A percentile compares a stretch with the other conserved stretches of the same genome.
Evolutionary conservation across 208 protist genomes (phyloP).

Genomic region (Chromosphaera perkinsii): DNA sequence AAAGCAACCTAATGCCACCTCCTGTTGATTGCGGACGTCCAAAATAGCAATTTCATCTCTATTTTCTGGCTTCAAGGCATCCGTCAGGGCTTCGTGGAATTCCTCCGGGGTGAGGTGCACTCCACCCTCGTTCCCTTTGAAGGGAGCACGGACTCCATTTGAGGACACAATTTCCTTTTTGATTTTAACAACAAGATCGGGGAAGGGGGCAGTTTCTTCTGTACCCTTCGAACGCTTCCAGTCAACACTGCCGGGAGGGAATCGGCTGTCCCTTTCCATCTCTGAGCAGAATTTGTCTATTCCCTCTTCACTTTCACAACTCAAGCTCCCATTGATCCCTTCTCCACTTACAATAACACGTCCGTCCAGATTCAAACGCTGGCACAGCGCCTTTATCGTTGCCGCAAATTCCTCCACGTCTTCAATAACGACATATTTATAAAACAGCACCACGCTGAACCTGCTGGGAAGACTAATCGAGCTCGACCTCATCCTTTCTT

Average conservation of each 20-base stretch:
- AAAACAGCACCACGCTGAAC: conserved; percentile 13
- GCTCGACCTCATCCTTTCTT: no score
- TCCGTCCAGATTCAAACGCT: neutral
- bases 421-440: conserved; percentile 6
- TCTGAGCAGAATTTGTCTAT: no score
- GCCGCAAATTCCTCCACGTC: neutral
- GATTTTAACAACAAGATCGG: conserved; percentile 19
- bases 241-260: no score
- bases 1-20: conserved; percentile 2
- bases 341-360: neutral
- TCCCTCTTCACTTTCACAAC: neutral
- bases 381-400: neutral
- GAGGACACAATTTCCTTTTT: conserved; percentile 1
- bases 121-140: neutral
- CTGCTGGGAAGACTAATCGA: no score
- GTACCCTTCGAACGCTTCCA: no score
- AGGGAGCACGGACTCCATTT: neutral
- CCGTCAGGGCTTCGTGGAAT: neutral
- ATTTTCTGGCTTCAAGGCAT: neutral
- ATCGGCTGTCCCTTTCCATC: no score
- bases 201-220: no score
- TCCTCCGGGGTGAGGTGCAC: conserved; percentile 1
- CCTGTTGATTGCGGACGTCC: conserved; percentile 9
- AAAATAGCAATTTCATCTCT: neutral
- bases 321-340: conserved; percentile 12